Base-by-base conservation (phyloP, 2,329 filamentous ascomycete species). In the Trichophyton schoenleinii region DNA sequence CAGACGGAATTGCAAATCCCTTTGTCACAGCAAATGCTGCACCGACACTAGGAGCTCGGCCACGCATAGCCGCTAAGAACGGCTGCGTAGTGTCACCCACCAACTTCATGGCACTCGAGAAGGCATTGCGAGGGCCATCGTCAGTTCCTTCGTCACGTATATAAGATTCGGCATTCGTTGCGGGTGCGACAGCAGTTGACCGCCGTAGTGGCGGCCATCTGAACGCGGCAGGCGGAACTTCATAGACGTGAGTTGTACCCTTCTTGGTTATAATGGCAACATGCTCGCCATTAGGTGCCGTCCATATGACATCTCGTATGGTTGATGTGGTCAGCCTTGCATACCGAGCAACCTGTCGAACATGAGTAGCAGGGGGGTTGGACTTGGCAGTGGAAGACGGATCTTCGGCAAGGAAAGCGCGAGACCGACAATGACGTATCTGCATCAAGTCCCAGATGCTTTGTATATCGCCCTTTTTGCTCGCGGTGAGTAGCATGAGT, bases 171-270 rank as follows among this genome's bases (percentile, higher is more conserved):
- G 68, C 59, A 73, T 76, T 63, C 72, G 74, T 62, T 80, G 78
- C 60, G 81, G 79, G 44, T 83, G 80, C 63, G 25, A 48, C 61
- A 52, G 73, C 70, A 20, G 70, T 70, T 48, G 84, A 68, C 57
- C 75, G 74, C 22, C 77, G 75, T 63, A 76, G 86, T 25, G 91
- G 89, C 46, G 91, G 91, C 91, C 91, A 96, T 66, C 88, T 85
- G 67, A 91, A 92, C 3, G 89, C 89, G 64, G 84, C 88, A 53
- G 84, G 80, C 7, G 91, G 90, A 73, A 97, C 83, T 66, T 96
- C 89, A 65, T 96, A 86, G 49, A 97, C 83, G 74, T 99, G 94
- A 9, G 96, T 86, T 7, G 94, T 99, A n/a, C 92, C 91, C 67
- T 91, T 88, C 69, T 95, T 90, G 0, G 94, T 97, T 28, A 96